These are phyloP conservation scores for Boechera divaricarpa DNA, from an alignment of 345 rosid genomes.

Conservation along the genomic window DNA sequence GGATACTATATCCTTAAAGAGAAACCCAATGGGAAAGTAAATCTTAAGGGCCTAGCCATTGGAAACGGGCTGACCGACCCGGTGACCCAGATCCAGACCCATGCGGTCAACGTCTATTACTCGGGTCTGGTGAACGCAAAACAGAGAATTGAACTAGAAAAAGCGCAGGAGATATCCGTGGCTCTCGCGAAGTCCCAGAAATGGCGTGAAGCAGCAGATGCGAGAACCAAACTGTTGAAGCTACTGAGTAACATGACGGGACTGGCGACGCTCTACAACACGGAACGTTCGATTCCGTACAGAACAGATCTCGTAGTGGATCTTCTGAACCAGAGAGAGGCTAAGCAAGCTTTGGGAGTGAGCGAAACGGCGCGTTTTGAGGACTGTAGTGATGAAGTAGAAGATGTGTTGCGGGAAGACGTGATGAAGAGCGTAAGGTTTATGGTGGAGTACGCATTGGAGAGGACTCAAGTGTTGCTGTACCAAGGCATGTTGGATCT, in stretches of 20 bases:
- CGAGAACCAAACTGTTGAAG: conserved; percentile 48
- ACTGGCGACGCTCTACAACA: conserved; percentile 71
- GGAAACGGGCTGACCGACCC: conserved; percentile 90
- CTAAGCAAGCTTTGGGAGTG: conserved; percentile 57
- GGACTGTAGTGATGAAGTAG: conserved; percentile 57
- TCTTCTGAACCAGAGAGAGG: conserved; percentile 52
- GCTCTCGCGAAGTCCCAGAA: conserved; percentile 47
- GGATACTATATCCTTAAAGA: conserved; percentile 67
- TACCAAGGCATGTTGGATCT: conserved; percentile 72
- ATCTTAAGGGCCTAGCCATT: conserved; percentile 70
- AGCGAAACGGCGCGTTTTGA: conserved; percentile 53
- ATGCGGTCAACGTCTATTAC: conserved; percentile 62
- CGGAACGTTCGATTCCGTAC: conserved; percentile 54
- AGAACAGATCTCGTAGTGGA: conserved; percentile 49
- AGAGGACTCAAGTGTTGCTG: conserved; percentile 60
- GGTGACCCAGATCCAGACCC: conserved; percentile 56
- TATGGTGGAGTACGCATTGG: conserved; percentile 66
- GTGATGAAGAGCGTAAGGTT: conserved; percentile 78
- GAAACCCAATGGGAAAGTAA: conserved; percentile 52
- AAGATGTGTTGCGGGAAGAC: conserved; percentile 50
- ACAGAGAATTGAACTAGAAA: conserved; percentile 64
- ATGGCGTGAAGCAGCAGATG: conserved; percentile 72
- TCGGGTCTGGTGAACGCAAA: conserved; percentile 69
- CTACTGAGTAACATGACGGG: conserved; percentile 68
- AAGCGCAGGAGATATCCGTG: conserved; percentile 54